Percentiles rank a stretch among this genome's conserved stretches.
These are phyloP conservation scores for Pseudoturritis turrita DNA, from an alignment of 345 rosid genomes.

Conservation along the genomic window DNA sequence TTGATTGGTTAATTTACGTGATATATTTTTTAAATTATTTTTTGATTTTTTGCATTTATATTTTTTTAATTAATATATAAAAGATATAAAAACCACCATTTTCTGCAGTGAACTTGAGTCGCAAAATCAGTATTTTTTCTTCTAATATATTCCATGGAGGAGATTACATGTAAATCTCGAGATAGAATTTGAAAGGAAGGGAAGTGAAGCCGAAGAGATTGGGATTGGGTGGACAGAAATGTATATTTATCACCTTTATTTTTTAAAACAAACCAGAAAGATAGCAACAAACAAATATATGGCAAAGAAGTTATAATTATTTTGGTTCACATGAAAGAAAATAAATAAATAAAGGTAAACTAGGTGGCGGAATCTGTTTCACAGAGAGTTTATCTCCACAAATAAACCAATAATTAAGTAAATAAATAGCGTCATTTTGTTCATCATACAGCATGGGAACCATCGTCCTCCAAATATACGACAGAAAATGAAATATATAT, in stretches of 20 bases:
- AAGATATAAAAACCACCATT: no score
- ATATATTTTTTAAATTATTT: no score
- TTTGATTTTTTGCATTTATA: no score
- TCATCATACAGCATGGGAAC: slow-evolving; percentile 31
- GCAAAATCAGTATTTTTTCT: no score
- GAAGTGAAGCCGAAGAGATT: slow-evolving; percentile 51
- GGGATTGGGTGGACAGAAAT: slow-evolving; percentile 63
- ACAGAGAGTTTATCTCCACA: slow-evolving; percentile 45
- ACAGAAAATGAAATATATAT: slow-evolving; percentile 12
- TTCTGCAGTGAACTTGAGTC: no score
- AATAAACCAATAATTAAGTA: background rate
- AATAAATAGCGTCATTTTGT: background rate
- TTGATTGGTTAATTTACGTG: no score
- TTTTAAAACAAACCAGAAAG: slow-evolving; percentile 8
- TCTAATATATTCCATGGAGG: no score
- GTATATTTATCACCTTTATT: slow-evolving; percentile 12
- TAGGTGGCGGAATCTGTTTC: slow-evolving; percentile 61
- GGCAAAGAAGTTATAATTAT: slow-evolving; percentile 19
- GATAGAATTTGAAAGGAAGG: slow-evolving; percentile 52
- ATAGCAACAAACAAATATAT: background rate
- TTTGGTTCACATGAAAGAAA: slow-evolving; percentile 25
- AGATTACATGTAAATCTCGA: slow-evolving; percentile 15
- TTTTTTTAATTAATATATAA: no score
- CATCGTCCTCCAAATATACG: slow-evolving; percentile 22
- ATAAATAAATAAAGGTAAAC: background rate